These are phyloP conservation scores for Lasiodiplodia theobromae DNA, from an alignment of 2,329 filamentous ascomycete species.

Conservation along the genomic window DNA sequence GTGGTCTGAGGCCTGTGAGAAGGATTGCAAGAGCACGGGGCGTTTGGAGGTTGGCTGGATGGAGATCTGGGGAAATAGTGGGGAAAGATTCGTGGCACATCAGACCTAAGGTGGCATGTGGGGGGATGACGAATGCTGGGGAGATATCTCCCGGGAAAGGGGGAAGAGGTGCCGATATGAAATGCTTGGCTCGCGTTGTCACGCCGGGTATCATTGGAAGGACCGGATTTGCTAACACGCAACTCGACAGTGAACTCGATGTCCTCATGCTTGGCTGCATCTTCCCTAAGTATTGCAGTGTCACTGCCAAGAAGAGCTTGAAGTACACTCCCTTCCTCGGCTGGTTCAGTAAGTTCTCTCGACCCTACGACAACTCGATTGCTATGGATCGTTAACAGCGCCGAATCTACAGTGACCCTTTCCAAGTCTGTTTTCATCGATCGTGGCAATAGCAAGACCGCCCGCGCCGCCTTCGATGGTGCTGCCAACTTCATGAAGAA, in stretches of 20 bases:
- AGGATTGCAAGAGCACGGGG: neutral
- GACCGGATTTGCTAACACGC: constrained; percentile 32
- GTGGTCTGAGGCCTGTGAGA: neutral
- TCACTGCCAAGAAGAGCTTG: constrained; percentile 89
- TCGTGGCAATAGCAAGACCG: constrained; percentile 81
- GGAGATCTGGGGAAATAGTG: constrained; percentile 19
- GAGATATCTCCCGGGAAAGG: neutral
- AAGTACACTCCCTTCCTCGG: constrained; percentile 83
- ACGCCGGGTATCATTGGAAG: neutral
- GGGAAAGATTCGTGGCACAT: constrained; percentile 12
- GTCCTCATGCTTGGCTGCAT: constrained; percentile 88
- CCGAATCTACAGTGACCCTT: constrained; percentile 64
- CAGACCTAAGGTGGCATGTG: neutral
- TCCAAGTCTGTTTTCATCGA: constrained; percentile 96
- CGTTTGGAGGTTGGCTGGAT: constrained; percentile 24
- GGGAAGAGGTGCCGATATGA: neutral
- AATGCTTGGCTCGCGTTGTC: neutral
- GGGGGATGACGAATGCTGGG: neutral
- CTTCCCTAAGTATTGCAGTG: constrained; percentile 89
- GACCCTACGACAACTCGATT: neutral
- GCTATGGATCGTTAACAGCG: neutral
- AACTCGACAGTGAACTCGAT: constrained; percentile 72
- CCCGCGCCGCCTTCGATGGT: constrained; percentile 82
- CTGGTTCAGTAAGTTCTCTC: constrained; percentile 74
- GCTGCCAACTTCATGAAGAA: constrained; percentile 80